Conservation (phyloP, 2,329 filamentous ascomycete genomes). For the Leptographium radiaticola region DNA sequence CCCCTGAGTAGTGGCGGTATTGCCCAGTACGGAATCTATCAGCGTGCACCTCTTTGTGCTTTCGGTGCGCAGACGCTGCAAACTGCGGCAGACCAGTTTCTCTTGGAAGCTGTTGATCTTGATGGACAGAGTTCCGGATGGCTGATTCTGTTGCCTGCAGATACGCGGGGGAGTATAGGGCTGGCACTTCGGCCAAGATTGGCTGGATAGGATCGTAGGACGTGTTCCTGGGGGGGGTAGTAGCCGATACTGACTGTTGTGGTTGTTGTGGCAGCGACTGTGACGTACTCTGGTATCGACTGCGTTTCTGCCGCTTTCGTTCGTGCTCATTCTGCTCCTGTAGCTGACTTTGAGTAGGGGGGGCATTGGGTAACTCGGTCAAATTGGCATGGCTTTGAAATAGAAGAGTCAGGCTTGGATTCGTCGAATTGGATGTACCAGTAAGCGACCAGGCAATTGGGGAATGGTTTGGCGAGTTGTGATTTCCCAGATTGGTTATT, state of each 20-base stretch:
- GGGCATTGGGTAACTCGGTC: neutral
- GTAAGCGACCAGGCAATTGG: constrained; percentile 77
- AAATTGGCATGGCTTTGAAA: constrained; percentile 43
- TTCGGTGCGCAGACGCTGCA: neutral
- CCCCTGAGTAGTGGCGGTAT: neutral
- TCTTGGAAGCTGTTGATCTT: no score
- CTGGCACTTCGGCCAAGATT: constrained; percentile 33
- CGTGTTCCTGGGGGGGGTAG: constrained; percentile 43
- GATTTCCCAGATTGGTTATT: constrained; percentile 31
- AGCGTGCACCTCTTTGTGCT: neutral
- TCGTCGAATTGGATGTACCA: constrained; percentile 74
- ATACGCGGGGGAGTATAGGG: constrained; percentile 35
- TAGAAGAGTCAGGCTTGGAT: constrained; percentile 68
- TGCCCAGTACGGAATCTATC: neutral
- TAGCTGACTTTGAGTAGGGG: neutral
- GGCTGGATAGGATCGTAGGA: constrained; percentile 47
- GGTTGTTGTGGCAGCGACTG: constrained; percentile 9
- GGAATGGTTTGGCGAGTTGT: constrained; percentile 35
- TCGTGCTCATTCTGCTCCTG: neutral
- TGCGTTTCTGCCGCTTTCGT: constrained; percentile 7
- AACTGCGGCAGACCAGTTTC: no score
- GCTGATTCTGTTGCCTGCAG: constrained; percentile 36
- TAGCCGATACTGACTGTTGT: constrained; percentile 21
- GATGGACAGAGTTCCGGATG: constrained; percentile 28
- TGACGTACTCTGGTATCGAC: constrained; percentile 3